phyloP scores from a whole-genome alignment of 2,329 filamentous ascomycete genomes.

The Botryotinia calthae region DNA sequence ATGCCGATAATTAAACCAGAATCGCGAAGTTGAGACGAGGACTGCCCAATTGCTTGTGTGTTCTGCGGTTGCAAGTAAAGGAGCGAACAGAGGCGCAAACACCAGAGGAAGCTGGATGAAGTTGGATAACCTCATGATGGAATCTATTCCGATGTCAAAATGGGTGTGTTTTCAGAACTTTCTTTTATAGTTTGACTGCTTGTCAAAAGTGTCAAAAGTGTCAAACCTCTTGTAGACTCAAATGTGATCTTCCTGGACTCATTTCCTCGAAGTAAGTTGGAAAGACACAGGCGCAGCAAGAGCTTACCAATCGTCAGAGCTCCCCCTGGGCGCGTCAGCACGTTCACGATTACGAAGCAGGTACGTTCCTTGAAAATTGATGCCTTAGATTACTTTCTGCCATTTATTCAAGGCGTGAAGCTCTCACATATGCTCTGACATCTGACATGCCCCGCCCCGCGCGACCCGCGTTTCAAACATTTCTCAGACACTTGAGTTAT shows the following conservation, averaged over 20 bases:
- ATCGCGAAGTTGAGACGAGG: conserved; percentile 95
- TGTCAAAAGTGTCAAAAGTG: neutral
- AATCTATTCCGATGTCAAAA: neutral
- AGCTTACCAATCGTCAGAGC: conserved; percentile 7
- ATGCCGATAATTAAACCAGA: conserved; percentile 99
- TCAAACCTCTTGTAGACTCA: neutral
- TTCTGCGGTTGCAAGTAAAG: conserved; percentile 51
- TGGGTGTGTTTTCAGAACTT: neutral
- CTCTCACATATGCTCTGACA: neutral
- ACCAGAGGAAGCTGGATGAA: conserved; percentile 44
- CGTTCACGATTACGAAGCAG: neutral
- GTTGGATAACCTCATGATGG: conserved; percentile 51
- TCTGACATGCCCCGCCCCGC: neutral
- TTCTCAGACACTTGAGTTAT: neutral
- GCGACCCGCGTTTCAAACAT: conserved; percentile 1
- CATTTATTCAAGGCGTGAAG: neutral
- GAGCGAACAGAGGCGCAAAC: conserved; percentile 48
- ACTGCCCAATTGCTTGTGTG: conserved; percentile 99
- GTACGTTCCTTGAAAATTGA: neutral
- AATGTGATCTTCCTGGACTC: neutral
- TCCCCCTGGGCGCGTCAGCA: neutral
- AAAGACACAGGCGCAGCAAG: neutral
- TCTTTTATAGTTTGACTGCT: neutral
- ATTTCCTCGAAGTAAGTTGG: neutral
- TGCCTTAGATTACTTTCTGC: neutral